A percentile compares a stretch with the other conserved stretches of the same genome.
Evolutionary conservation across 352 stramenopile species (phyloP).

Genomic region (Aphanomyces stellatus): DNA sequence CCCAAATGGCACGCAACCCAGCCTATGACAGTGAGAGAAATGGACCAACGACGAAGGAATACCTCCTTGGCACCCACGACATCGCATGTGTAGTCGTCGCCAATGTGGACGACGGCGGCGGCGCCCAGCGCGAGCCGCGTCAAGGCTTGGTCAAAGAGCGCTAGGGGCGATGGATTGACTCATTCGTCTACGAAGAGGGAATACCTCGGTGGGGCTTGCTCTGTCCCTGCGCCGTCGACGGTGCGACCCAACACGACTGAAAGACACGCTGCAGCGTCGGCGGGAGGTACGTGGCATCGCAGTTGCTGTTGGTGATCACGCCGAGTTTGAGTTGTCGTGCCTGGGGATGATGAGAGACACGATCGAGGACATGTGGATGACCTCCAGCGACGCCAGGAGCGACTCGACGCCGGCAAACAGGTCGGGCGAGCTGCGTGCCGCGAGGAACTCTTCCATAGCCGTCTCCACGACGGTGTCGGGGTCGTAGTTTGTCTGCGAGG

Average conservation of each 20-base stretch:
- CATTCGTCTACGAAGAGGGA: background rate
- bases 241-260: conserved; percentile 48
- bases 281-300: conserved; percentile 35
- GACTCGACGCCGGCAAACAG: conserved; percentile 38
- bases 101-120: conserved; percentile 54
- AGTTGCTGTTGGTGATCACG: conserved; percentile 75
- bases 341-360: background rate
- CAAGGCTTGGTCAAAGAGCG: conserved; percentile 53
- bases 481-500: conserved; percentile 18
- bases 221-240: conserved; percentile 43
- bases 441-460: conserved; percentile 48
- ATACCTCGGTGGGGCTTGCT: conserved; percentile 20
- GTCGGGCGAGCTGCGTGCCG: conserved; percentile 44
- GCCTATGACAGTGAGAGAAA: conserved; percentile 14
- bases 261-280: conserved; percentile 29
- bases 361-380: background rate
- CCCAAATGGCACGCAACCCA: conserved; percentile 56
- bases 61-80: conserved; percentile 46
- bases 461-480: conserved; percentile 32
- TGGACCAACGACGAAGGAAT: background rate
- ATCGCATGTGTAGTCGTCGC: conserved; percentile 67
- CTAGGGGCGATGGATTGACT: background rate
- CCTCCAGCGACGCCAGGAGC: background rate
- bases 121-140: conserved; percentile 21
- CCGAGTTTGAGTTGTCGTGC: conserved; percentile 26